A percentile compares a stretch with the other conserved stretches of the same genome.
These are phyloP conservation scores for Pichia sp. DNA, from an alignment of 1,139 yeast genomes.

Conservation along the genomic window DNA sequence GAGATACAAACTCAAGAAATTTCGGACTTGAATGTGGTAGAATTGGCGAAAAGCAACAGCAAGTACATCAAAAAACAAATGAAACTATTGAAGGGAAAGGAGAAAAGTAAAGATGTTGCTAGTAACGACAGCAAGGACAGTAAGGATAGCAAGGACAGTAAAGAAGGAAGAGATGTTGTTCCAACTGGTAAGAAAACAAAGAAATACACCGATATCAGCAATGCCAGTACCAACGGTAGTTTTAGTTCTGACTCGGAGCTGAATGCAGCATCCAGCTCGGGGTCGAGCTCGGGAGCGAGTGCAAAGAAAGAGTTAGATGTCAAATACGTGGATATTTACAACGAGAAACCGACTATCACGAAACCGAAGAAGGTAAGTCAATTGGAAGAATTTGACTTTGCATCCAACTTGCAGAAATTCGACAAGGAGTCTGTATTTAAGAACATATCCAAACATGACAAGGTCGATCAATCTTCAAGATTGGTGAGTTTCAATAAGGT, in stretches of 20 bases:
- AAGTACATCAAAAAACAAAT: conserved; percentile 13
- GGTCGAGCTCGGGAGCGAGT: neutral
- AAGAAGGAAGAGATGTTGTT: neutral
- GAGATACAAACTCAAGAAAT: conserved; percentile 37
- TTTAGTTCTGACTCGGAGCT: neutral
- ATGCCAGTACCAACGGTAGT: neutral
- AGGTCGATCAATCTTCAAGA: conserved; percentile 55
- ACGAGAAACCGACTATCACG: conserved; percentile 8
- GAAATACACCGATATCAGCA: neutral
- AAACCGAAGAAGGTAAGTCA: conserved; percentile 44
- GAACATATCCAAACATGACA: conserved; percentile 64
- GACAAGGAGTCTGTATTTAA: conserved; percentile 79
- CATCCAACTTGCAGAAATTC: conserved; percentile 74
- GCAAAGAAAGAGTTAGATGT: conserved; percentile 10
- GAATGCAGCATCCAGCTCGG: neutral
- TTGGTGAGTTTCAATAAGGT: conserved; percentile 72
- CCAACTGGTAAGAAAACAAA: neutral
- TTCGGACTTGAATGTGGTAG: conserved; percentile 47
- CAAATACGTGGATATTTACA: conserved; percentile 12
- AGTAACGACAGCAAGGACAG: neutral
- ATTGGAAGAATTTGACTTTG: conserved; percentile 79
- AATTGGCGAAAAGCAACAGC: conserved; percentile 40
- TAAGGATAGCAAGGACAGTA: neutral
- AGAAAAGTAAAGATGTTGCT: conserved; percentile 18
- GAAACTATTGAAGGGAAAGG: conserved; percentile 6